Evolutionary conservation across 768 basidiomycete species (phyloP).

Genomic region (Harrya chromipes): DNA sequence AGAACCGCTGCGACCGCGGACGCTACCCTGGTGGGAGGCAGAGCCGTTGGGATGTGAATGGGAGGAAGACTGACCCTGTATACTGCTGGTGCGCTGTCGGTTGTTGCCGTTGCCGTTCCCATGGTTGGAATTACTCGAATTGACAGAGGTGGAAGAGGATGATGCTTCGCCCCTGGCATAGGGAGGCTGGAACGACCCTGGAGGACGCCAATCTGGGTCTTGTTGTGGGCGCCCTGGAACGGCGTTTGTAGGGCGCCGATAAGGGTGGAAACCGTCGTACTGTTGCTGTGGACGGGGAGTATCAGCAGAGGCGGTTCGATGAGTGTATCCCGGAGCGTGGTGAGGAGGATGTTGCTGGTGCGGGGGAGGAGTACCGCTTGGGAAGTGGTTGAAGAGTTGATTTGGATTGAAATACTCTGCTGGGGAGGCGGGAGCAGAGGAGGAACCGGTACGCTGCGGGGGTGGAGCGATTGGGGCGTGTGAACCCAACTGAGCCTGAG

Average conservation of each 20-base stretch:
- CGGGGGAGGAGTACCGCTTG: slow-evolving; percentile 68
- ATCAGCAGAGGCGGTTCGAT: slow-evolving; percentile 36
- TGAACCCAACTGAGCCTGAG: slow-evolving; percentile 43
- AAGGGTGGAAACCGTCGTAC: slow-evolving; percentile 72
- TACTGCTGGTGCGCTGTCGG: slow-evolving; percentile 69
- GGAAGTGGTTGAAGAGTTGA: slow-evolving; percentile 64
- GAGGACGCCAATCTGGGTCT: slow-evolving; percentile 48
- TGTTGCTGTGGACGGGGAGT: slow-evolving; percentile 20
- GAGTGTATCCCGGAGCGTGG: slow-evolving; percentile 35
- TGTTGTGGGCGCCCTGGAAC: slow-evolving; percentile 29
- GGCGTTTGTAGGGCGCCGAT: slow-evolving; percentile 58
- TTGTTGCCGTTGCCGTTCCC: slow-evolving; percentile 19
- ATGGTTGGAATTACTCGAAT: slow-evolving; percentile 49
- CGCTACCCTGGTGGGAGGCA: slow-evolving; percentile 32
- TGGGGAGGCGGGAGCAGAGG: slow-evolving; percentile 36
- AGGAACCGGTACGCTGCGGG: slow-evolving; percentile 39
- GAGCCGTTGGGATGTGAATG: slow-evolving; percentile 34
- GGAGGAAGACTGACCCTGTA: slow-evolving; percentile 63
- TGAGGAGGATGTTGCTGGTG: slow-evolving; percentile 40
- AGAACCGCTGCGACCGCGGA: slow-evolving; percentile 37
- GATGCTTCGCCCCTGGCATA: slow-evolving; percentile 80
- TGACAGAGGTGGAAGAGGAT: slow-evolving; percentile 74
- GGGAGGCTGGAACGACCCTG: slow-evolving; percentile 61
- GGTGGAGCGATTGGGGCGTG: slow-evolving; percentile 23
- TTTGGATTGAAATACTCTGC: slow-evolving; percentile 59